Evolutionary conservation across 2,329 filamentous ascomycete species (phyloP), one percentile per base, ranked within the genome.

Genomic region (Xylaria sp.): DNA sequence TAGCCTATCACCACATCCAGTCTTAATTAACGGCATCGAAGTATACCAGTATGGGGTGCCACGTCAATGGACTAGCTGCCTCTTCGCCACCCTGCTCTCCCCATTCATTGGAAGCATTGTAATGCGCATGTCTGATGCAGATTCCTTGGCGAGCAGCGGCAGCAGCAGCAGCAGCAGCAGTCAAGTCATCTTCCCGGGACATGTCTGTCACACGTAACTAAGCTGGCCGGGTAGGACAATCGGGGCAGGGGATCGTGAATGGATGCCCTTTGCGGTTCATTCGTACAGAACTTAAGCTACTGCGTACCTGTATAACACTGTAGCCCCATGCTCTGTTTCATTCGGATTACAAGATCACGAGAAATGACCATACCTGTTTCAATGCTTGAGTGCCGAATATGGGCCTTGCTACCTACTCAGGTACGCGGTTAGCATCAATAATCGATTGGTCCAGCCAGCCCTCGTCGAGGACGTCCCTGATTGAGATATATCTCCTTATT

Each of bases 11-110:
- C 11, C 6, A 11, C 24, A 34, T 34, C 29, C 29, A 4, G 9
- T 34, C 29, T 34, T 3, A 13, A 56, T 56, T 54, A 56, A 61
- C 59, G 16, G n/a, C n/a, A n/a, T n/a, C 11, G 16, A 11, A 34
- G 8, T 34, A 26, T 34, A 13, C 16, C 11, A 11, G 29, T 34
- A 56, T 56, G 52, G 50, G 38, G 43, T 61, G 58, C 58, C 58
- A 61, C 58, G 58, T 61, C 58, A 61, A 59, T 61, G 29, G 55
- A 34, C 29, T 34, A 34, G 48, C 52, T 50, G 50, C 50, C 37
- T 51, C 26, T 39, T 56, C 39, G 49, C 54, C 54, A 55, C 46
- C 48, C 44, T 52, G 40, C 44, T 48, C 52, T 50, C 51, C 48
- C 45, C 58, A 54, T 47, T 48, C 49, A 29, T 38, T 37, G 50